phyloP scores from a whole-genome alignment of 2,329 filamentous ascomycete species.

The Metarhizium brunneum region DNA sequence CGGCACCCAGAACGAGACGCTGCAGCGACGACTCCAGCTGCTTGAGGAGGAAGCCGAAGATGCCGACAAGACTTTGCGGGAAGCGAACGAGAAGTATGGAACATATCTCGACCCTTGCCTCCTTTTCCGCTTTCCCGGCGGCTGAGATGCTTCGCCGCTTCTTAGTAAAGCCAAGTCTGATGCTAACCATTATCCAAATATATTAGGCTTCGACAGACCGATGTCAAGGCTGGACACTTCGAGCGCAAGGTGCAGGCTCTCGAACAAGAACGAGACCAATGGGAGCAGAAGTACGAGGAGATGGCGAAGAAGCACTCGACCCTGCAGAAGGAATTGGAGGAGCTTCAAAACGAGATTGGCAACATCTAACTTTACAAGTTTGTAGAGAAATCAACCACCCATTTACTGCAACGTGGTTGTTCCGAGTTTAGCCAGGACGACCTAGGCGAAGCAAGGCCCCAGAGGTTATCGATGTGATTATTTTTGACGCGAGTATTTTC shows the following conservation, averaged over 20 bases:
- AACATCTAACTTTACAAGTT: slow-evolving; percentile 59
- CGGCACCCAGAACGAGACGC: slow-evolving; percentile 81
- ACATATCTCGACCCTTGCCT: background rate
- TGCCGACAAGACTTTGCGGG: slow-evolving; percentile 90
- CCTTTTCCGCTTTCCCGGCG: background rate
- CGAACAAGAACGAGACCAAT: slow-evolving; percentile 83
- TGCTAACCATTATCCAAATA: slow-evolving; percentile 9
- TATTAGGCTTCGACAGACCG: slow-evolving; percentile 87
- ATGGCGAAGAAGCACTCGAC: slow-evolving; percentile 81
- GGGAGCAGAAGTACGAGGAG: slow-evolving; percentile 97
- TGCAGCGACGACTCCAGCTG: slow-evolving; percentile 86
- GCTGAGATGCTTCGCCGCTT: slow-evolving; percentile 12
- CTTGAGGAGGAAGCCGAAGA: slow-evolving; percentile 97
- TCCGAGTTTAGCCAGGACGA: background rate
- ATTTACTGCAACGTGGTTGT: slow-evolving; percentile 1
- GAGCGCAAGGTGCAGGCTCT: slow-evolving; percentile 98
- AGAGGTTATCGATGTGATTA: slow-evolving; percentile 2
- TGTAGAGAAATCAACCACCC: slow-evolving; percentile 11
- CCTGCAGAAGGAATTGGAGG: slow-evolving; percentile 83
- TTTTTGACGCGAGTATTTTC: slow-evolving; percentile 15
- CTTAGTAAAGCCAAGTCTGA: background rate
- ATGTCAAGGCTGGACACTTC: slow-evolving; percentile 98
- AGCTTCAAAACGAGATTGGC: slow-evolving; percentile 84
- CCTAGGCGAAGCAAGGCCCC: background rate
- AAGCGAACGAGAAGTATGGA: slow-evolving; percentile 96